Conservation (phyloP, 306 rosid species). For the Lotus japonicus region DNA sequence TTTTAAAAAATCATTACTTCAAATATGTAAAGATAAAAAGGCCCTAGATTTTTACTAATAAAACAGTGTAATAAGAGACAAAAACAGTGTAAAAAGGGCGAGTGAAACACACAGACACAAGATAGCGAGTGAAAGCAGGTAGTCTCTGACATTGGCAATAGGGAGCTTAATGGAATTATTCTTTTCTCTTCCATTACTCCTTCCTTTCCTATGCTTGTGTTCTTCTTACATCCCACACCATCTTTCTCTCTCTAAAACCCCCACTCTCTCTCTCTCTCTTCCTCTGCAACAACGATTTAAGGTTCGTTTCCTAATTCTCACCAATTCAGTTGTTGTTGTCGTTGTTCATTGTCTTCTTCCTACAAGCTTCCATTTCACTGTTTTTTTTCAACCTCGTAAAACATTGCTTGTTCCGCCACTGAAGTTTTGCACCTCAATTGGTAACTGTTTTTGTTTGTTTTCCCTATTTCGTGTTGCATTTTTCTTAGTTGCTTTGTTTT, state of each 20-base stretch:
- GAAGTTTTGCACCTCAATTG: constrained; percentile 2
- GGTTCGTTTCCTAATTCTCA: constrained; percentile 35
- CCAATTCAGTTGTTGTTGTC: neutral
- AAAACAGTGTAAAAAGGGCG: neutral
- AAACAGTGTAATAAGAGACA: too few species aligned
- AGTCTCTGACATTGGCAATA: neutral
- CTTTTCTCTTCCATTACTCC: constrained; percentile 35
- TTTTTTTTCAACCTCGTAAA: neutral
- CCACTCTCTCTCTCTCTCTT: neutral
- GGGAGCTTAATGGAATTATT: constrained; percentile 16
- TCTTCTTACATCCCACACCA: neutral
- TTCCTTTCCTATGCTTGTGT: constrained; percentile 12
- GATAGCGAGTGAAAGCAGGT: constrained; percentile 23
- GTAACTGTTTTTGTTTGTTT: neutral
- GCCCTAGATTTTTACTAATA: too few species aligned
- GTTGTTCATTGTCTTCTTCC: neutral
- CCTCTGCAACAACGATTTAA: constrained; percentile 17
- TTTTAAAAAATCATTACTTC: too few species aligned
- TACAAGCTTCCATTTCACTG: neutral
- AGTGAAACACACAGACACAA: neutral
- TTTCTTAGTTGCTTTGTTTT: neutral
- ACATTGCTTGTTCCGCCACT: neutral
- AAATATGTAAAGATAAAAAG: too few species aligned
- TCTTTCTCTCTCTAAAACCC: constrained; percentile 26
- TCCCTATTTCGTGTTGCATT: neutral